Evolutionary conservation across 2,329 filamentous ascomycete genomes (phyloP).

Genomic region (Eutypella sp.): DNA sequence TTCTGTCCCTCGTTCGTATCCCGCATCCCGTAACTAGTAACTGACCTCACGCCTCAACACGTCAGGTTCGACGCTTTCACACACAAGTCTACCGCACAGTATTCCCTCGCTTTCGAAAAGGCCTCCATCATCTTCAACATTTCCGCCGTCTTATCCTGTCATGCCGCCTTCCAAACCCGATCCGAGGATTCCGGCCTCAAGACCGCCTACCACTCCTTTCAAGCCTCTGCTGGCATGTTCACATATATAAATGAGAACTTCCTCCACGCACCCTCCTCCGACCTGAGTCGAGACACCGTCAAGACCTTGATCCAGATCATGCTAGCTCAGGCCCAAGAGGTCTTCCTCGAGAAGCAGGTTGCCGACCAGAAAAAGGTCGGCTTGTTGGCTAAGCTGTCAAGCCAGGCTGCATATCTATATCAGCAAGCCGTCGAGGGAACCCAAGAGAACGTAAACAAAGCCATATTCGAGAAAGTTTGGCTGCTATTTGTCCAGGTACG

Average conservation of each 20-base stretch:
- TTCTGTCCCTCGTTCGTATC: too few relatives aligned
- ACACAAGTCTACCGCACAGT: conserved; percentile 93
- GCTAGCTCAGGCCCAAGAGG: conserved; percentile 93
- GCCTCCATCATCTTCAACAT: conserved; percentile 99
- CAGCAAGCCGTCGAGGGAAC: conserved; percentile 82
- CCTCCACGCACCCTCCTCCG: conserved; percentile 91
- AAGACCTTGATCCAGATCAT: conserved; percentile 91
- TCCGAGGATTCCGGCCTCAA: conserved; percentile 91
- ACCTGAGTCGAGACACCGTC: conserved; percentile 90
- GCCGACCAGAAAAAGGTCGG: conserved; percentile 89
- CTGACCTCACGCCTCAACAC: conserved; percentile 32
- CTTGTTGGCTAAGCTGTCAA: conserved; percentile 85
- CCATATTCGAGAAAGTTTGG: conserved; percentile 94
- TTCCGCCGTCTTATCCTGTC: conserved; percentile 90
- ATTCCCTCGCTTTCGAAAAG: conserved; percentile 95
- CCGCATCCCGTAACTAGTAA: conserved; percentile 14
- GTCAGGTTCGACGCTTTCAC: conserved; percentile 99
- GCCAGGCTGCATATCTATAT: conserved; percentile 86
- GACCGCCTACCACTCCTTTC: conserved; percentile 95
- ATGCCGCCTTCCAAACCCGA: conserved; percentile 88
- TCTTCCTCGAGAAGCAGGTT: conserved; percentile 95
- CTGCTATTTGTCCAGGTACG: conserved; percentile 71
- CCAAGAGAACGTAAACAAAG: conserved; percentile 86
- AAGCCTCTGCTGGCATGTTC: conserved; percentile 98
- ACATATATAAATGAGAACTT: conserved; percentile 99